Evolutionary conservation across 2,329 filamentous ascomycete species (phyloP).

Genomic region (Pleomassaria siparia): DNA sequence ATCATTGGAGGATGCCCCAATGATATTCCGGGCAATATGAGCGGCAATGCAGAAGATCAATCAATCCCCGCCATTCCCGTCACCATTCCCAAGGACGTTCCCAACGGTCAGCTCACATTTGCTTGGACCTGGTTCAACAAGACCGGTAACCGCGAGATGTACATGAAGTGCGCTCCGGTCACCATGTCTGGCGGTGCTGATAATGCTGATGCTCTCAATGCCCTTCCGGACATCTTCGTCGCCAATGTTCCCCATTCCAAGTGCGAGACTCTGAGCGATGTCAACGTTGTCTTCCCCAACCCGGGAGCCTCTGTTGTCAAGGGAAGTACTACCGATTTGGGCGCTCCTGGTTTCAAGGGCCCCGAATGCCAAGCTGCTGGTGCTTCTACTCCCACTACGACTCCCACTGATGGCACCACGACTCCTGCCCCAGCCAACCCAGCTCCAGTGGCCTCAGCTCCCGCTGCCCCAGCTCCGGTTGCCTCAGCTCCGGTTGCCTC

Average conservation of each 20-base stretch:
- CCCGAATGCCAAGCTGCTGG: slow-evolving; percentile 20
- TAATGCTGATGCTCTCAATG: slow-evolving; percentile 50
- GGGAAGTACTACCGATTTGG: slow-evolving; percentile 4
- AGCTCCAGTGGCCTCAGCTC: slow-evolving; percentile 8
- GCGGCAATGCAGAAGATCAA: no score
- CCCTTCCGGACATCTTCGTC: slow-evolving; percentile 73
- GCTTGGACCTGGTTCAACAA: slow-evolving; percentile 97
- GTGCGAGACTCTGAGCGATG: slow-evolving; percentile 57
- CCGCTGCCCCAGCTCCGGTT: slow-evolving; percentile 2
- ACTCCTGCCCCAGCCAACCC: background rate
- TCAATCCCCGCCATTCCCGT: no score
- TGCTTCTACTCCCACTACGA: slow-evolving; percentile 3
- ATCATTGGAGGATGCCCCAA: slow-evolving; percentile 83
- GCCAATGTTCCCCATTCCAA: slow-evolving; percentile 64
- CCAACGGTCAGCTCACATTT: slow-evolving; percentile 73
- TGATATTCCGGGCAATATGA: slow-evolving; percentile 24
- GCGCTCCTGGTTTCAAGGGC: background rate
- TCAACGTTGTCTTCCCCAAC: slow-evolving; percentile 64
- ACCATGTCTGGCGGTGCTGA: slow-evolving; percentile 57
- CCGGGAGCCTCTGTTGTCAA: slow-evolving; percentile 58
- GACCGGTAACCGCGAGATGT: slow-evolving; percentile 90
- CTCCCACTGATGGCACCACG: background rate
- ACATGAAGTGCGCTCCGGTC: slow-evolving; percentile 92
- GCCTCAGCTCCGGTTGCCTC: slow-evolving; percentile 6
- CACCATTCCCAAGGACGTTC: slow-evolving; percentile 69